Conservation (phyloP, 2,329 filamentous ascomycete genomes). For the Trichoderma atrobrunneum region DNA sequence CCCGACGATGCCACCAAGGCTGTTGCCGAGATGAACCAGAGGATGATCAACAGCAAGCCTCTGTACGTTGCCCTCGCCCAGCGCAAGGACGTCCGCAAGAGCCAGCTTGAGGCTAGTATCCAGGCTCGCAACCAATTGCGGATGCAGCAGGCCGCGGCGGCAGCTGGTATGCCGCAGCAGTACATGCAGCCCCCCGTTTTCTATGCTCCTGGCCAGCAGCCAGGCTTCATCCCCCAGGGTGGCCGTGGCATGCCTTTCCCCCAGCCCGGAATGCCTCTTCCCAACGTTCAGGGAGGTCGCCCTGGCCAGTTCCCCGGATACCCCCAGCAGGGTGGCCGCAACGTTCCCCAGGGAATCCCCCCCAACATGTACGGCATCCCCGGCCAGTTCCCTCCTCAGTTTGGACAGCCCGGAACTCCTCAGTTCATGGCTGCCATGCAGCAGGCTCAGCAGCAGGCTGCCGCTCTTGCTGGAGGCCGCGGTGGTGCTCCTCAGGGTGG, state of each 20-base stretch:
- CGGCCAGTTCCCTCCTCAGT: constrained; percentile 76
- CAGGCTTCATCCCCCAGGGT: constrained; percentile 63
- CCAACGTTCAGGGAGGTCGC: constrained; percentile 74
- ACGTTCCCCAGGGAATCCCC: constrained; percentile 80
- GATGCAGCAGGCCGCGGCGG: constrained; percentile 94
- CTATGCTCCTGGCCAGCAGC: constrained; percentile 80
- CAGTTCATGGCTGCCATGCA: constrained; percentile 81
- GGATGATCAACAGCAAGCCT: constrained; percentile 96
- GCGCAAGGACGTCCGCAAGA: constrained; percentile 99
- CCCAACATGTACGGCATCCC: constrained; percentile 82
- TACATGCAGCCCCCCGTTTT: constrained; percentile 90
- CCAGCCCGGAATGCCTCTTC: constrained; percentile 62
- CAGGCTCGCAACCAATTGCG: constrained; percentile 98
- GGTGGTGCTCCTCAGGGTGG: constrained; percentile 63
- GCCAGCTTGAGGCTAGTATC: constrained; percentile 97
- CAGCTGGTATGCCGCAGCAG: constrained; percentile 81
- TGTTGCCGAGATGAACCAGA: constrained; percentile 99
- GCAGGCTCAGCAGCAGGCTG: constrained; percentile 60
- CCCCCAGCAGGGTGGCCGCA: constrained; percentile 83
- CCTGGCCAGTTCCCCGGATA: constrained; percentile 84
- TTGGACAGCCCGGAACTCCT: constrained; percentile 75
- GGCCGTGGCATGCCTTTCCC: constrained; percentile 67
- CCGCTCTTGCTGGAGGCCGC: constrained; percentile 58
- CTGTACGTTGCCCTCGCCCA: constrained; percentile 97
- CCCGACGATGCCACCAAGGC: constrained; percentile 99